Evolutionary conservation across 2,329 filamentous ascomycete genomes (phyloP), one percentile per base, ranked within the genome.

Genomic region (Trichoderma harzianum): DNA sequence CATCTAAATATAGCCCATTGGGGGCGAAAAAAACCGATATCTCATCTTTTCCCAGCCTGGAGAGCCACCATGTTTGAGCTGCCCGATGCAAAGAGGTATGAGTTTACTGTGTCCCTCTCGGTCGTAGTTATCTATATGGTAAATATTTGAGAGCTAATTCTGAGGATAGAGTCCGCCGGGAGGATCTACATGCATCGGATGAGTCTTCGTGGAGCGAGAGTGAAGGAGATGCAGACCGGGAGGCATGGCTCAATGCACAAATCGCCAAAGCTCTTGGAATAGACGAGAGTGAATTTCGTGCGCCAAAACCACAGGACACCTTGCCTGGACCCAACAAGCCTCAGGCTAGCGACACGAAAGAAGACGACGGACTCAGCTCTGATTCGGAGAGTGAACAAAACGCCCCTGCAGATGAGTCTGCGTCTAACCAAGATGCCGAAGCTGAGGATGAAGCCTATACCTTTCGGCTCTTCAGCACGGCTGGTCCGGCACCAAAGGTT

Each of bases 381-480:
- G 57, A 58, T 18, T 30, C 58, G 28, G 65, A 64, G 24, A 58
- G 60, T 26, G 70, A 72, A n/a, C 34, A 66, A 32, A 21, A n/a
- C 16, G 55, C 57, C 55, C 73, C 66, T 53, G 73, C 60, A 16
- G 28, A 69, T 26, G 10, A 63, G 34, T 34, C 70, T 63, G 18
- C 60, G 26, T 14, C 43, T 11, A 18, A 72, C 7, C 76, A 80
- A 16, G 79, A 76, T 8, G 75, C 74, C 7, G 76, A 79, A 12
- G 77, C 76, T 26, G 71, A 74, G 3, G 74, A 73, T 11, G 73
- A 77, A 8, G 75, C 70, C 21, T 82, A 84, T 62, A 83, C 86
- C 69, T 91, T 91, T 76, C 83, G 87, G 10, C 83, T 91, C 32
- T 91, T 91, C 77, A 84, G 84, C 73, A 82, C 82, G 58, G 80